A percentile compares a stretch with the other conserved stretches of the same genome.
These are phyloP conservation scores for Rhizophagus prolifer DNA, from an alignment of 192 early-diverging fungal genomes.

Conservation along the genomic window DNA sequence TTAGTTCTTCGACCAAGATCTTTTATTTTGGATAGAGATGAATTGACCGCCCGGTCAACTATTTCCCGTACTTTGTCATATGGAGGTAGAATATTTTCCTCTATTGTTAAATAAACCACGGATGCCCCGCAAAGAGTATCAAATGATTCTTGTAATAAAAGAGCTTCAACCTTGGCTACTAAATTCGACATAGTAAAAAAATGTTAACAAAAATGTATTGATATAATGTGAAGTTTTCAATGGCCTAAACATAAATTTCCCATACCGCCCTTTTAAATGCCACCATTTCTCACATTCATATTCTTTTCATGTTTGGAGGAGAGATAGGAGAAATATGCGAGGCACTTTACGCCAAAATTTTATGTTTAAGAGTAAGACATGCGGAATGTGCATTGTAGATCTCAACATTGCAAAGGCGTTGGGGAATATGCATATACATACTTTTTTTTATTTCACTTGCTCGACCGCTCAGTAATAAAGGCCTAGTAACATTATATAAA, in stretches of 20 bases:
- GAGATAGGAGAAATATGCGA: background rate
- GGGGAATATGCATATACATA: conserved; percentile 5
- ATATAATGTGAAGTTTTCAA: too few species aligned
- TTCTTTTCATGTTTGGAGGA: too few species aligned
- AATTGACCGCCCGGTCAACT: conserved; percentile 22
- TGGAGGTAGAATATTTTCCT: conserved; percentile 9
- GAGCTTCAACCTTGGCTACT: background rate
- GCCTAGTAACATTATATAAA: conserved; percentile 14
- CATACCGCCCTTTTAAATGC: too few species aligned
- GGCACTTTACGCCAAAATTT: conserved; percentile 7
- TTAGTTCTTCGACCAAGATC: conserved; percentile 17
- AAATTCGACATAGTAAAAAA: background rate
- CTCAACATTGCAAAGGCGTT: conserved; percentile 8
- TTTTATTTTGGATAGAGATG: conserved; percentile 21
- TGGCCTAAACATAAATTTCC: too few species aligned
- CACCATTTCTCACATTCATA: too few species aligned
- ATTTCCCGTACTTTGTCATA: background rate
- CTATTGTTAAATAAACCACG: conserved; percentile 1
- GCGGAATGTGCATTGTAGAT: conserved; percentile 8
- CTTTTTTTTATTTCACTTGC: conserved; percentile 11
- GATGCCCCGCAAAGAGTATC: conserved; percentile 9
- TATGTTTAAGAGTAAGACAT: background rate
- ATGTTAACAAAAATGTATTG: too few species aligned
- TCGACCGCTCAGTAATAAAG: conserved; percentile 11
- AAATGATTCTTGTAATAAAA: conserved; percentile 1